Evolutionary conservation across 1,284 basidiomycete genomes (phyloP), one percentile per base, ranked within the genome.

Genomic region (Coniophora puteana): DNA sequence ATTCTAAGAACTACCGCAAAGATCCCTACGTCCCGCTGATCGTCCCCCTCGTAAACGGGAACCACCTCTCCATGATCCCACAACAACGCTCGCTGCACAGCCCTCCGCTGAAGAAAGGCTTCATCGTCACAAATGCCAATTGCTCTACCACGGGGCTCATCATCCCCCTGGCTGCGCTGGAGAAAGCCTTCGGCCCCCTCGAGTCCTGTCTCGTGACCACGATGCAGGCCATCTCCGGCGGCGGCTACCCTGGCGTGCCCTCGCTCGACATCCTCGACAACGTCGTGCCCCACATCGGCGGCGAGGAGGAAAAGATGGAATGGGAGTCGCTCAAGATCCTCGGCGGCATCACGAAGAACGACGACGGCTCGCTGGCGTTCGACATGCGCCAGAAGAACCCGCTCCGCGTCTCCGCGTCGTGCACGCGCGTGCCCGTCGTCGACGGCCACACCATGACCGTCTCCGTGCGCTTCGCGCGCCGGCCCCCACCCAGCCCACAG

Each of bases 261-360:
- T 78, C 78, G 41, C 75, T 99, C 44, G 96, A 99, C 66, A 93
- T 98, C 59, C 59, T 97, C 51, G 96, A 98, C 71, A 99, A 99
- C 67, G 76, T 99, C 60, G 88, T 99, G 2, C 95, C 95, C 2
- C 87, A 89, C 67, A 99, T 99, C 62, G 68, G 79, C 27, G 92
- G 94, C 28, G 95, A 99, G 62, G 95, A 99, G 62, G 95, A 99
- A 65, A 99, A 99, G 68, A 94, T 99, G 50, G 95, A 99, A 64
- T 97, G 93, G 93, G 95, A 99, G 68, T 87, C 90, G 12, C 77
- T 87, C 58, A 99, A 99, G 71, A 99, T 99, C 57, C 82, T 99
- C 20, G 96, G 96, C 24, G 89, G 84, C 2, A 55, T 96, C 44
- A 58, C 69, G 2, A 65, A 75, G 17, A 69, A 69, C 38, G 79